Evolutionary conservation across 768 basidiomycete species (phyloP).

Genomic region (Mycena floridula): DNA sequence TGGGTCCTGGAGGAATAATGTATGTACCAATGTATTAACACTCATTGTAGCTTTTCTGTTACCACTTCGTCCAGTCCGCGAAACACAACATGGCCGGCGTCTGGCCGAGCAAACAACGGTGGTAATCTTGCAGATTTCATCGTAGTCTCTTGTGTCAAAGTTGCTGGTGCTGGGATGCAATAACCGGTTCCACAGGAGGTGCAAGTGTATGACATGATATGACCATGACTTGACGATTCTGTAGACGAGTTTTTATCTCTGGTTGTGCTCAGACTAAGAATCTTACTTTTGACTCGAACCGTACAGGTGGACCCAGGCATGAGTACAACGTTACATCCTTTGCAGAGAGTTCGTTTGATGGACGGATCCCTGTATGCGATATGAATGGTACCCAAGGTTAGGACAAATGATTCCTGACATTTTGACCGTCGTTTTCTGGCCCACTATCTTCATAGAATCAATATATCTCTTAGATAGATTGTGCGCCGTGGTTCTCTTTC

Average conservation of each 20-base stretch:
- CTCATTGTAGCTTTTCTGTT: constrained; percentile 18
- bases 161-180: constrained; percentile 63
- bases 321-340: constrained; percentile 56
- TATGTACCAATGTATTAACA: constrained; percentile 16
- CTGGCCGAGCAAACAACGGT: constrained; percentile 53
- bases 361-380: constrained; percentile 61
- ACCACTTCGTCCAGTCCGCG: constrained; percentile 36
- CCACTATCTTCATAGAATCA: constrained; percentile 60
- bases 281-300: constrained; percentile 57
- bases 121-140: constrained; percentile 32
- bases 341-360: constrained; percentile 79
- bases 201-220: constrained; percentile 56
- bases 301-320: constrained; percentile 62
- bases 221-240: constrained; percentile 41
- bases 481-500: constrained; percentile 22
- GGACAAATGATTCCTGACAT: constrained; percentile 41
- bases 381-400: not conserved
- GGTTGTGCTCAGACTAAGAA: not conserved
- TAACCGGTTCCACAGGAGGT: constrained; percentile 49
- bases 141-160: constrained; percentile 11
- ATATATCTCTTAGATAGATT: constrained; percentile 66
- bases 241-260: constrained; percentile 1
- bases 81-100: constrained; percentile 62
- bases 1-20: constrained; percentile 53
- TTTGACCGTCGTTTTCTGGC: constrained; percentile 70